phyloP scores from a whole-genome alignment of 2,329 filamentous ascomycete species.

The Diaporthe sp. region DNA sequence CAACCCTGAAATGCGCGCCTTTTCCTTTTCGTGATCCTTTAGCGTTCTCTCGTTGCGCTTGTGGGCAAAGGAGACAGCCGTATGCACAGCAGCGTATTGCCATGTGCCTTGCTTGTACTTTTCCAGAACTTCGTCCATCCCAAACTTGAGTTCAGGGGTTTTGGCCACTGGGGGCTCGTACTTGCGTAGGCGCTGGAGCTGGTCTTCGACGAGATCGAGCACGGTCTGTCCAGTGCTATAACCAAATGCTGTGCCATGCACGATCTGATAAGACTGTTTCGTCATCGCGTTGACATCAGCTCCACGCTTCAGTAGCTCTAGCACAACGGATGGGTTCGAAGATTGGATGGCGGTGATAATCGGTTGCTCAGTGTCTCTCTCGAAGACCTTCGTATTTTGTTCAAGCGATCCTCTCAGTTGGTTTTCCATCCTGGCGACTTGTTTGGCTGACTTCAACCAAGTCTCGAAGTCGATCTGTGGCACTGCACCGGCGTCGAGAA shows the following conservation, averaged over 20 bases:
- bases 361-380: slow-evolving; percentile 70
- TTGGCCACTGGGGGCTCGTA: slow-evolving; percentile 57
- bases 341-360: slow-evolving; percentile 73
- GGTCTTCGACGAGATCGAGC: slow-evolving; percentile 71
- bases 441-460: slow-evolving; percentile 72
- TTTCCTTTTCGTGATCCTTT: slow-evolving; percentile 53
- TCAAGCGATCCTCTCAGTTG: slow-evolving; percentile 57
- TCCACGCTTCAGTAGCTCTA: slow-evolving; percentile 73
- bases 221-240: slow-evolving; percentile 62
- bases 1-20: slow-evolving; percentile 49
- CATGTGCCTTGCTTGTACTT: slow-evolving; percentile 71
- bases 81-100: slow-evolving; percentile 65
- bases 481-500: slow-evolving; percentile 75
- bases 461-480: slow-evolving; percentile 72
- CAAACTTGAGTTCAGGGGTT: slow-evolving; percentile 45
- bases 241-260: slow-evolving; percentile 50
- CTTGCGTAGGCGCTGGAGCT: slow-evolving; percentile 63
- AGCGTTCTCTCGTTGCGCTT: slow-evolving; percentile 51
- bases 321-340: slow-evolving; percentile 61
- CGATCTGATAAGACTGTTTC: slow-evolving; percentile 51
- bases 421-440: slow-evolving; percentile 56
- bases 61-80: slow-evolving; percentile 54
- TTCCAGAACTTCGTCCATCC: slow-evolving; percentile 67
- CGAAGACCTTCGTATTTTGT: slow-evolving; percentile 64
- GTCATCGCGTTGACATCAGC: slow-evolving; percentile 76